phyloP scores from a whole-genome alignment of 78 protist genomes.

The Tieghemostelium lacteum region DNA sequence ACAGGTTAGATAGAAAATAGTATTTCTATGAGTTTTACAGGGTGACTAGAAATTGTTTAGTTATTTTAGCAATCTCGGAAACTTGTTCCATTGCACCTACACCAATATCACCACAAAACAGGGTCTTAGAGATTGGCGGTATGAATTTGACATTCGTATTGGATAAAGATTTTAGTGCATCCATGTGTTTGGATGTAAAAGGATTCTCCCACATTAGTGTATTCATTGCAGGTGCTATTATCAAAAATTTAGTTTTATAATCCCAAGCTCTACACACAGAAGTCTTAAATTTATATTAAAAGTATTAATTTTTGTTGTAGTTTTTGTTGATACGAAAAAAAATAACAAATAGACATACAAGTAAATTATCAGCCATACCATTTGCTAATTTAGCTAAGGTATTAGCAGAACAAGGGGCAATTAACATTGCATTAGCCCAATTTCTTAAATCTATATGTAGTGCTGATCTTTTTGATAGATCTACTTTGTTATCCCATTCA shows the following conservation, averaged over 20 bases:
- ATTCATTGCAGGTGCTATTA: conserved; percentile 97
- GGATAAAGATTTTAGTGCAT: conserved; percentile 4
- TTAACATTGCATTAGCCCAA: conserved; percentile 92
- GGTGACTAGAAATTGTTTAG: too few relatives aligned
- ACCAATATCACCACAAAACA: conserved; percentile 92
- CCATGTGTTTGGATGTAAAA: conserved; percentile 84
- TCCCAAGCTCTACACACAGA: conserved; percentile 90
- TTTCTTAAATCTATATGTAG: conserved; percentile 44
- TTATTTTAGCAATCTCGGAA: neutral
- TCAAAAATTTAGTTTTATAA: conserved; percentile 43
- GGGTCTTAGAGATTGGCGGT: conserved; percentile 83
- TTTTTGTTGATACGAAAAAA: neutral
- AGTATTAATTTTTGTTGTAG: neutral
- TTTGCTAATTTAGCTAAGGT: conserved; percentile 91
- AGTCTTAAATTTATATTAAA: neutral
- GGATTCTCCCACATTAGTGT: conserved; percentile 95
- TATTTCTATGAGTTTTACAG: too few relatives aligned
- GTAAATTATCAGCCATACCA: conserved; percentile 93
- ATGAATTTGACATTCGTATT: conserved; percentile 62
- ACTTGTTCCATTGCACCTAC: neutral
- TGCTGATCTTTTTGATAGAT: conserved; percentile 8
- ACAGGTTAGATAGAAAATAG: too few relatives aligned
- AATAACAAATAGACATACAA: conserved; percentile 19
- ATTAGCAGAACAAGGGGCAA: conserved; percentile 96
- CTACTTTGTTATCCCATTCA: conserved; percentile 82